These are phyloP conservation scores for Pythium oligandrum DNA, from an alignment of 352 stramenopile genomes.

Conservation along the genomic window DNA sequence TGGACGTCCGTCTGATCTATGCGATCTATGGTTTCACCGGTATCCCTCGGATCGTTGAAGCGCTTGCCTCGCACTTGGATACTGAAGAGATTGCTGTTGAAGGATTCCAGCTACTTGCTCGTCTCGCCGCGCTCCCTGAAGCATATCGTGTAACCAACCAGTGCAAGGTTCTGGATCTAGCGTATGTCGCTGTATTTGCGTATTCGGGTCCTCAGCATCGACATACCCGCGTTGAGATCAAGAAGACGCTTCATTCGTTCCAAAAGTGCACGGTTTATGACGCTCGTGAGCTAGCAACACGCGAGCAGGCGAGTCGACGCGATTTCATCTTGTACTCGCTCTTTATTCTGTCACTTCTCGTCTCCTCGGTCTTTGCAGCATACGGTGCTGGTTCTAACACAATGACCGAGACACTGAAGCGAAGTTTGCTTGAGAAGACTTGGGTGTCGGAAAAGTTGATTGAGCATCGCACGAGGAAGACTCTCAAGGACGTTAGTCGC, in stretches of 20 bases:
- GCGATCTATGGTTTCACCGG: conserved; percentile 45
- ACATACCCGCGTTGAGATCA: conserved; percentile 64
- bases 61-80: conserved; percentile 59
- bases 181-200: conserved; percentile 63
- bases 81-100: conserved; percentile 73
- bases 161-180: conserved; percentile 63
- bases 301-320: conserved; percentile 36
- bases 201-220: conserved; percentile 55
- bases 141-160: conserved; percentile 50
- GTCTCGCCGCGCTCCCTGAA: conserved; percentile 38
- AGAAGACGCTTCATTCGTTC: conserved; percentile 52
- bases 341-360: conserved; percentile 38
- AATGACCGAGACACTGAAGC: conserved; percentile 7
- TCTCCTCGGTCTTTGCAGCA: conserved; percentile 38
- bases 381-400: conserved; percentile 40
- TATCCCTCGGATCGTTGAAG: conserved; percentile 56
- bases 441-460: not conserved
- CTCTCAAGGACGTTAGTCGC: conserved; percentile 30
- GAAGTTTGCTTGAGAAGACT: conserved; percentile 5
- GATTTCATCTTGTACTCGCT: conserved; percentile 39
- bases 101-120: conserved; percentile 61
- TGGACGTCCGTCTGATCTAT: conserved; percentile 46
- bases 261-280: conserved; percentile 72
- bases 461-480: conserved; percentile 6
- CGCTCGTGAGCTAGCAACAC: conserved; percentile 31